phyloP scores from a whole-genome alignment of 1,284 basidiomycete species.

The Cystobasidium pallidum region DNA sequence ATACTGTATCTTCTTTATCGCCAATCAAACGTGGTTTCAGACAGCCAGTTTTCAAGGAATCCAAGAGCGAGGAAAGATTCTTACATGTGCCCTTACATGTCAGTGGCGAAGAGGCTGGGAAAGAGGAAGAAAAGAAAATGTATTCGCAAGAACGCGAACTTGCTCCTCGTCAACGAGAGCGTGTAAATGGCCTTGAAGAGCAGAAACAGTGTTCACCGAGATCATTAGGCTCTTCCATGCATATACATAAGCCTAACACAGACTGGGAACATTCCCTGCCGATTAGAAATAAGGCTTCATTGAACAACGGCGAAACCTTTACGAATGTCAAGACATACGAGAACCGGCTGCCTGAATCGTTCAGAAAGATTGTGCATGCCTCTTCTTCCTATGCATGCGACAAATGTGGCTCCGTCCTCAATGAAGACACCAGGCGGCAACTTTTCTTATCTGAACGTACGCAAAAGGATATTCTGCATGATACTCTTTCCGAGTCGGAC shows the following conservation, averaged over 20 bases:
- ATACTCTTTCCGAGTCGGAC: too few species aligned
- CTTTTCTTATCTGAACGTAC: not conserved
- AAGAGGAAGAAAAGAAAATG: not conserved
- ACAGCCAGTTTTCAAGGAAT: not conserved
- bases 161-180: not conserved
- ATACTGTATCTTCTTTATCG: too few species aligned
- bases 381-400: not conserved
- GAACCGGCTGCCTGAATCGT: too few species aligned
- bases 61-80: not conserved
- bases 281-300: not conserved
- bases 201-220: not conserved
- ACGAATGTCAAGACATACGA: not conserved
- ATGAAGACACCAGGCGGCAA: not conserved
- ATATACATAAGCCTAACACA: not conserved
- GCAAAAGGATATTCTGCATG: too few species aligned
- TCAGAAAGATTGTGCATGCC: too few species aligned
- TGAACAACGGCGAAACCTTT: not conserved
- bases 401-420: slow-evolving; percentile 8
- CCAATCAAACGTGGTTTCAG: not conserved
- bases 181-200: not conserved
- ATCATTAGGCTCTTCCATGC: not conserved
- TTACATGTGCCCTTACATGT: not conserved
- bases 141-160: not conserved
- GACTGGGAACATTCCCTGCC: not conserved
- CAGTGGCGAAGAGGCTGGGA: slow-evolving; percentile 9